Conservation (phyloP, 768 basidiomycete genomes). For the Cystobasidium ongulense region DNA sequence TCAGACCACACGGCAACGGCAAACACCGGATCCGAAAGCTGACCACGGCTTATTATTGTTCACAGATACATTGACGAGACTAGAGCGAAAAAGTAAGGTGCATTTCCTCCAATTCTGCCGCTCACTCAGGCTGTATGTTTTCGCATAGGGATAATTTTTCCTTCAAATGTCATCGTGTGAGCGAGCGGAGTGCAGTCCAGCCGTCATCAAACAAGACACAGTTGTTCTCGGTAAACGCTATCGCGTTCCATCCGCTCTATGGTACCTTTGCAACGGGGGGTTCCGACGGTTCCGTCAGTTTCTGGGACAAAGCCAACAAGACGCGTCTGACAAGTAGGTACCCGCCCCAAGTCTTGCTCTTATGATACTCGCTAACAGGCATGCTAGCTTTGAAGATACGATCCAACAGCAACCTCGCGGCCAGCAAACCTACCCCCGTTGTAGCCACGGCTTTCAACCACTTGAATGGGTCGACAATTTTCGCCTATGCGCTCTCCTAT, state of each 20-base stretch:
- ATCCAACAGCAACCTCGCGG: background rate
- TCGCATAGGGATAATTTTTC: constrained; percentile 64
- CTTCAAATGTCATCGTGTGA: constrained; percentile 53
- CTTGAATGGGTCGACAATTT: constrained; percentile 26
- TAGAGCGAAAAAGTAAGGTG: constrained; percentile 1
- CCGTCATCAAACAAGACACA: background rate
- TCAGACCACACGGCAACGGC: background rate
- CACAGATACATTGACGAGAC: constrained; percentile 34
- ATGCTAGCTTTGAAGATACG: background rate
- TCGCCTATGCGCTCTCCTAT: constrained; percentile 38
- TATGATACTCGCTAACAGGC: background rate
- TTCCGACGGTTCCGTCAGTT: constrained; percentile 73
- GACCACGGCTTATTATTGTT: background rate
- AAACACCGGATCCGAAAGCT: background rate
- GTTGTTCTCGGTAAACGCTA: constrained; percentile 72
- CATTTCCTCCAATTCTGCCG: background rate
- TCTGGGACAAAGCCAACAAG: constrained; percentile 90
- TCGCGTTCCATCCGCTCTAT: constrained; percentile 79
- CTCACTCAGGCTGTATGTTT: background rate
- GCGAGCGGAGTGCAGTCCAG: background rate
- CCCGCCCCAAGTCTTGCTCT: too few species aligned
- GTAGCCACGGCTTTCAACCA: constrained; percentile 35
- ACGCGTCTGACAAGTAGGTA: constrained; percentile 80
- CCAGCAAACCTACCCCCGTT: background rate
- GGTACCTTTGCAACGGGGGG: constrained; percentile 41